These are phyloP conservation scores for Penicillium steckii DNA, from an alignment of 495 filamentous ascomycete species.

Conservation along the genomic window DNA sequence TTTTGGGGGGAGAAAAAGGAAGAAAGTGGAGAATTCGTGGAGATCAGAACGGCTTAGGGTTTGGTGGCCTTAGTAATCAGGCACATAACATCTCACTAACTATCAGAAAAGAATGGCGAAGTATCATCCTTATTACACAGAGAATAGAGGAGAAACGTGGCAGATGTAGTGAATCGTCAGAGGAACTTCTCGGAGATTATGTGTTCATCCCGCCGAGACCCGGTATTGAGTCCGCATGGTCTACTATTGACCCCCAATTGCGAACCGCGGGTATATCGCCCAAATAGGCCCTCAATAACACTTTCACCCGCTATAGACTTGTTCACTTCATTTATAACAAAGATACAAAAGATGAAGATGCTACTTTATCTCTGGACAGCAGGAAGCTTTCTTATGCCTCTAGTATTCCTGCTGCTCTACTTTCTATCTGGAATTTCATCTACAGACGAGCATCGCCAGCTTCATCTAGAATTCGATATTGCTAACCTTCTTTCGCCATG, in stretches of 20 bases:
- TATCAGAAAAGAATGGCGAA: no score
- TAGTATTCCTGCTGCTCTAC: no score
- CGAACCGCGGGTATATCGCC: conserved; percentile 2
- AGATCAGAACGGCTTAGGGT: no score
- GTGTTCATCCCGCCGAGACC: not conserved
- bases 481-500: conserved; percentile 11
- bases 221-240: no score
- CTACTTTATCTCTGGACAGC: no score
- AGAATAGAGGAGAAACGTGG: no score
- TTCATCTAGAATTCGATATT: not conserved
- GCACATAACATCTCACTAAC: no score
- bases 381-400: no score
- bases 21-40: not conserved
- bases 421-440: not conserved
- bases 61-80: no score
- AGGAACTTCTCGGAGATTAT: not conserved
- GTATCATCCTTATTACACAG: no score
- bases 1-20: not conserved
- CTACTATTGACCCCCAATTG: conserved; percentile 25
- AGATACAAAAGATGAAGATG: not conserved
- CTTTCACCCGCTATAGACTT: conserved; percentile 2
- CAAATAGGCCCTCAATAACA: conserved; percentile 8
- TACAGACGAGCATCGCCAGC: not conserved
- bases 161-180: conserved; percentile 1
- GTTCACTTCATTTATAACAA: not conserved